These are phyloP conservation scores for Vitis labrusca DNA, from an alignment of 164 flowering plant species.

Conservation along the genomic window DNA sequence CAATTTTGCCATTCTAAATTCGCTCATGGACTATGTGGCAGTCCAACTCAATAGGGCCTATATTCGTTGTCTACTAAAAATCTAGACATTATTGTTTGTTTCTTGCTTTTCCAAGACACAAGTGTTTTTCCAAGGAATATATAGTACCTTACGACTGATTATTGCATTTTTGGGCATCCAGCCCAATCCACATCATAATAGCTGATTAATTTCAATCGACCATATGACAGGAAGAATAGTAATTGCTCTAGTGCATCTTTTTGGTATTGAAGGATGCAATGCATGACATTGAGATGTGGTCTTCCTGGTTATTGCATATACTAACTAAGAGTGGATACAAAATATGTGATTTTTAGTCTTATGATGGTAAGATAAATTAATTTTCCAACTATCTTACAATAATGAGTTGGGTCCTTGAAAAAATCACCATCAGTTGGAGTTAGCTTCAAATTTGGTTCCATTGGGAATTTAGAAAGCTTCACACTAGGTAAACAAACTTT, in stretches of 20 bases:
- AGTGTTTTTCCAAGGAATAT: too few species aligned
- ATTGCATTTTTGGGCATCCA: too few species aligned
- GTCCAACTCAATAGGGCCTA: too few species aligned
- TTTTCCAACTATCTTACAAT: slow-evolving; percentile 10
- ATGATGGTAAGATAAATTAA: slow-evolving; percentile 22
- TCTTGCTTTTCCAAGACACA: too few species aligned
- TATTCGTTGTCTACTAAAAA: too few species aligned
- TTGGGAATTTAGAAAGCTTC: background rate
- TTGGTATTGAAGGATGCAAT: too few species aligned
- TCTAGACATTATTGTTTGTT: background rate
- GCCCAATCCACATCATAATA: background rate
- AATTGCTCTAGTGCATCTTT: background rate
- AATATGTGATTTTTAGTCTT: slow-evolving; percentile 5
- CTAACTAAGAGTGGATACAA: slow-evolving; percentile 7
- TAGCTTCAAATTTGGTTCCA: slow-evolving; percentile 1
- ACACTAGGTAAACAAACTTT: background rate
- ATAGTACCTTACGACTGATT: too few species aligned
- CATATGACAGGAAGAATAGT: background rate
- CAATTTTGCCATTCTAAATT: too few species aligned
- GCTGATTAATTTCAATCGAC: too few species aligned
- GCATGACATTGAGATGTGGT: too few species aligned
- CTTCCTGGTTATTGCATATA: background rate
- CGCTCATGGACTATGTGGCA: too few species aligned
- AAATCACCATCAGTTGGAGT: background rate
- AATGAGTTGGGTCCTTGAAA: background rate